Conservation (phyloP, 768 basidiomycete genomes). For the Termitomyces heimii region DNA sequence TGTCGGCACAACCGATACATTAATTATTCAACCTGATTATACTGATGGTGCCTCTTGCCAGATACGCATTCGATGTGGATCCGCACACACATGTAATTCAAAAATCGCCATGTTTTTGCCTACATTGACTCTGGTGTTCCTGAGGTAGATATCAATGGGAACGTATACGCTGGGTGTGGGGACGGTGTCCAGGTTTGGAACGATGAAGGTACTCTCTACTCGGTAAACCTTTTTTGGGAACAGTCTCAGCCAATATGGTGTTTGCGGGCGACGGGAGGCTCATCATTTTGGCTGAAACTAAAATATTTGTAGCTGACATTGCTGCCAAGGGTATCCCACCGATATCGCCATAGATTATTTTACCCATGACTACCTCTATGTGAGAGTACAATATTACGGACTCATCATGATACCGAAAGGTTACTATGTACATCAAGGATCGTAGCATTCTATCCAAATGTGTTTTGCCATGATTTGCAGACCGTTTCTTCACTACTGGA, state of each 20-base stretch:
- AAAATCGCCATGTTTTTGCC: constrained; percentile 61
- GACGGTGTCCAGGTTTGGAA: constrained; percentile 67
- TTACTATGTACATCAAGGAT: background rate
- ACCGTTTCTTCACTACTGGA: background rate
- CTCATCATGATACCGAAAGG: background rate
- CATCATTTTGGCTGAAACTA: constrained; percentile 41
- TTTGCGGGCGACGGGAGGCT: constrained; percentile 37
- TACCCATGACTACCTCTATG: background rate
- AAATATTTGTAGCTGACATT: constrained; percentile 40
- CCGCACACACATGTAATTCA: constrained; percentile 43
- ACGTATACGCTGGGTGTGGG: constrained; percentile 64
- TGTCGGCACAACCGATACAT: background rate
- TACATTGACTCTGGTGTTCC: constrained; percentile 61
- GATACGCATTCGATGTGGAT: constrained; percentile 68
- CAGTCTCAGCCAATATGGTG: constrained; percentile 37
- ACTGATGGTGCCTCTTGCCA: constrained; percentile 17
- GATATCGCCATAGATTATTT: constrained; percentile 1
- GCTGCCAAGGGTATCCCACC: constrained; percentile 26
- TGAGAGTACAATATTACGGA: background rate
- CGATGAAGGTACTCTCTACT: constrained; percentile 45
- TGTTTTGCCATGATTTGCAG: too few species aligned
- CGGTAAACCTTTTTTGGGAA: constrained; percentile 58
- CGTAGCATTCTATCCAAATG: background rate
- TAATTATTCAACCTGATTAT: background rate
- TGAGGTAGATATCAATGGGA: constrained; percentile 58